Conservation (phyloP, 768 basidiomycete species). For the Amanita rubescens region DNA sequence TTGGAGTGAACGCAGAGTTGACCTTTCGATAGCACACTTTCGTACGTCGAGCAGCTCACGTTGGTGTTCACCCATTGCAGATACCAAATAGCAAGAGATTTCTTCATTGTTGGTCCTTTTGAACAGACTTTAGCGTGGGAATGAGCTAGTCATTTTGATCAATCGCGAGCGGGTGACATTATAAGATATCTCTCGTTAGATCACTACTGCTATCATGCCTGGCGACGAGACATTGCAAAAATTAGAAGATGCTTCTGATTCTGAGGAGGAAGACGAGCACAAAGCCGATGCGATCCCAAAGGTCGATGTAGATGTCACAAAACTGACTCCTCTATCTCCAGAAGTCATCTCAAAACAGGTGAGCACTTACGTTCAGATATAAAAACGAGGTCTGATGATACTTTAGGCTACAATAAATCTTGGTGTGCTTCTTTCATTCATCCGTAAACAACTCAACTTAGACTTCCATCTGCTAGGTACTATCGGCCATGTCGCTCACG, state of each 20-base stretch:
- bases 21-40: not conserved
- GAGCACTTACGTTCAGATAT: constrained; percentile 16
- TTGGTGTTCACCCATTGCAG: not conserved
- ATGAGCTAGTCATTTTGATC: constrained; percentile 3
- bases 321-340: constrained; percentile 81
- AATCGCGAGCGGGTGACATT: not conserved
- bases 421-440: constrained; percentile 36
- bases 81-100: too few relatives aligned
- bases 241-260: constrained; percentile 60
- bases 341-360: constrained; percentile 91
- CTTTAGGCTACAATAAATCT: constrained; percentile 88
- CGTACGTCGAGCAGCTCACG: not conserved
- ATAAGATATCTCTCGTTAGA: constrained; percentile 3
- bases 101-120: not conserved
- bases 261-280: constrained; percentile 60
- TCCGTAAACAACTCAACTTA: constrained; percentile 9
- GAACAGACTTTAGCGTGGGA: not conserved
- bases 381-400: not conserved
- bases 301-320: constrained; percentile 74
- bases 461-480: constrained; percentile 50
- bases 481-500: constrained; percentile 98
- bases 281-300: constrained; percentile 47
- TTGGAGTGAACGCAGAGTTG: not conserved
- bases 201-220: constrained; percentile 30
- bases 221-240: constrained; percentile 64